These are phyloP conservation scores for Durio zibethinus DNA, from an alignment of 345 rosid species.

Conservation along the genomic window DNA sequence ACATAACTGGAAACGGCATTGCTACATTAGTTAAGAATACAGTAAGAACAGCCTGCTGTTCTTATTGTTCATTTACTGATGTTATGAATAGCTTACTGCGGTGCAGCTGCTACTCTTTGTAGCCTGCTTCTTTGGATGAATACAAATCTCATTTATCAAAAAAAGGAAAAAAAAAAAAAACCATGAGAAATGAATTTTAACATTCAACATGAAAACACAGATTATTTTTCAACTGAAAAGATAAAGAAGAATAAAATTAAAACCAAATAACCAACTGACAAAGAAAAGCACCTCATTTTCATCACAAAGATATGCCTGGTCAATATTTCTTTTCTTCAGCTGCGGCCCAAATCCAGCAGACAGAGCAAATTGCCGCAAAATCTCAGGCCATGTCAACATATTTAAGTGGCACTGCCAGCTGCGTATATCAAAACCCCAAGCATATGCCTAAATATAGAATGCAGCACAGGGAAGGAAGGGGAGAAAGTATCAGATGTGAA, in stretches of 20 bases:
- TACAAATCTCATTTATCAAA: too few species aligned
- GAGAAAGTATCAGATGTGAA: background rate
- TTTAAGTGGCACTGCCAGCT: slow-evolving; percentile 78
- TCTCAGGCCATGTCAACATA: slow-evolving; percentile 86
- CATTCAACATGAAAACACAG: background rate
- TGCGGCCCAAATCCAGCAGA: slow-evolving; percentile 88
- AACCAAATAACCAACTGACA: slow-evolving; percentile 8
- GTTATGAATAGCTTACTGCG: too few species aligned
- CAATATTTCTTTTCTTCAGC: slow-evolving; percentile 51
- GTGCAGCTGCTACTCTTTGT: too few species aligned
- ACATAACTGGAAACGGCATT: background rate
- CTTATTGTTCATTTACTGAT: too few species aligned
- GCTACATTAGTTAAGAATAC: background rate
- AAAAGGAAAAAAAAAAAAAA: too few species aligned
- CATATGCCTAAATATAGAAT: slow-evolving; percentile 53
- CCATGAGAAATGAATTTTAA: background rate
- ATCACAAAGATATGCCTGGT: slow-evolving; percentile 43
- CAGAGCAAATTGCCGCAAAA: slow-evolving; percentile 75
- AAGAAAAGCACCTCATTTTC: slow-evolving; percentile 54
- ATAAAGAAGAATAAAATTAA: background rate
- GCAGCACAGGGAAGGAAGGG: background rate
- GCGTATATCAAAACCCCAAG: slow-evolving; percentile 89
- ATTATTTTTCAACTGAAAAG: background rate
- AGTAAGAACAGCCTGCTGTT: too few species aligned
- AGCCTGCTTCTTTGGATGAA: too few species aligned